Evolutionary conservation across 2,329 filamentous ascomycete species (phyloP).

Genomic region (Verticillium longisporum): DNA sequence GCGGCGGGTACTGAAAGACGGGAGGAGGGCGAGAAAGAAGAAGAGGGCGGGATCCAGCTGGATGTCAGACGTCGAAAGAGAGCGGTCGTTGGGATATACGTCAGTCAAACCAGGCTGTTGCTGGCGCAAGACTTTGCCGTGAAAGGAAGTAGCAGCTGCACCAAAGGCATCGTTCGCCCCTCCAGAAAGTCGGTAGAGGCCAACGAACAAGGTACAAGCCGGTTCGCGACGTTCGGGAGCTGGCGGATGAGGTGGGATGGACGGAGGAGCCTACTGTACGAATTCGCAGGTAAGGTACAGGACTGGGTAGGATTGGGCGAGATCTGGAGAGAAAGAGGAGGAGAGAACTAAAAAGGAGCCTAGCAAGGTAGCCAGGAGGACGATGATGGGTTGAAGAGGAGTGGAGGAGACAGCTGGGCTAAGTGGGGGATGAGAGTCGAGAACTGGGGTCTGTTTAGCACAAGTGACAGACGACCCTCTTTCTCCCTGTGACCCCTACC

Average conservation of each 20-base stretch:
- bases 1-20: neutral
- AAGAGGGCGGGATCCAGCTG: neutral
- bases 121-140: constrained; percentile 12
- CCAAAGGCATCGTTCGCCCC: constrained; percentile 28
- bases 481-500: neutral
- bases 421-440: neutral
- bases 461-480: constrained; percentile 10
- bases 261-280: neutral
- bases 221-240: constrained; percentile 26
- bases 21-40: neutral
- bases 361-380: constrained; percentile 11
- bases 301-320: neutral
- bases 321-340: neutral
- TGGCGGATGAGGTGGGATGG: constrained; percentile 15
- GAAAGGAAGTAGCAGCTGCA: constrained; percentile 24
- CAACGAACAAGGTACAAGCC: constrained; percentile 22
- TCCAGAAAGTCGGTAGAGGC: constrained; percentile 20
- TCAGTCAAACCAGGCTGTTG: constrained; percentile 30
- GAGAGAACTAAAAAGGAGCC: constrained; percentile 14
- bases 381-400: constrained; percentile 13
- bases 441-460: constrained; percentile 14
- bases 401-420: constrained; percentile 8
- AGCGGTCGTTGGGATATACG: constrained; percentile 23
- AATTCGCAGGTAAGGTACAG: neutral
- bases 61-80: neutral